Evolutionary conservation across 495 filamentous ascomycete genomes (phyloP), one percentile per base, ranked within the genome.

Genomic region (Tuber melanosporum): DNA sequence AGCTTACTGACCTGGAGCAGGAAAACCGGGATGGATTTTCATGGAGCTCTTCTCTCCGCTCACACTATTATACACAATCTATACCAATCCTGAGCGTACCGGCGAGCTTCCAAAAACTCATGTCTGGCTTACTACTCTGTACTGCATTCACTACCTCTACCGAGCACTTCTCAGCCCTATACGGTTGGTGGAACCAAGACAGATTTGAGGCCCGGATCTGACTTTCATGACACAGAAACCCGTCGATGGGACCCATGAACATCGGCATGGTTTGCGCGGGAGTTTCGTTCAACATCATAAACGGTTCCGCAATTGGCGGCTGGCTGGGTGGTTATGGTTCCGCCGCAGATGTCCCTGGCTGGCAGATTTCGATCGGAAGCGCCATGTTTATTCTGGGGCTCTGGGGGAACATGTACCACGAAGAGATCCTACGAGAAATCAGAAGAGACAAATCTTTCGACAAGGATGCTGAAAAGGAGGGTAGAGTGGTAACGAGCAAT

Each of bases 181-280:
- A 79, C 87, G 71, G 77, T 77, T 36, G 45, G 62, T 73, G 72
- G 43, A 47, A 32, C 1, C 32, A 72, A 52, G 22, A 3, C 22
- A 26, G 49, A 19, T 32, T 70, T 66, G 19, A 32, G 9, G 12
- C n/a, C 17, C 41, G 49, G 44, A 78, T 26, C 17, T 71, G 15
- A 76, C n/a, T 26, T 43, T 26, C 39, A 66, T 94, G 14, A 17
- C 9, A 32, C n/a, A 80, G 78, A 45, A 93, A 94, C 73, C 94
- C 94, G 0, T 92, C 90, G 84, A 97, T 99, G 92, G 94, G 94
- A 14, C 94, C 94, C 39, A 92, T 95, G 72, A 92, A 94, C 83
- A 78, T 88, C 15, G 74, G 89, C 26, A 85, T 97, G 77, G 90
- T 90, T 86, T 9, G 84, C 66, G 85, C 83, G 6, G 94, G 89